phyloP scores from a whole-genome alignment of 257 asterid species.

The Vinca minor region DNA sequence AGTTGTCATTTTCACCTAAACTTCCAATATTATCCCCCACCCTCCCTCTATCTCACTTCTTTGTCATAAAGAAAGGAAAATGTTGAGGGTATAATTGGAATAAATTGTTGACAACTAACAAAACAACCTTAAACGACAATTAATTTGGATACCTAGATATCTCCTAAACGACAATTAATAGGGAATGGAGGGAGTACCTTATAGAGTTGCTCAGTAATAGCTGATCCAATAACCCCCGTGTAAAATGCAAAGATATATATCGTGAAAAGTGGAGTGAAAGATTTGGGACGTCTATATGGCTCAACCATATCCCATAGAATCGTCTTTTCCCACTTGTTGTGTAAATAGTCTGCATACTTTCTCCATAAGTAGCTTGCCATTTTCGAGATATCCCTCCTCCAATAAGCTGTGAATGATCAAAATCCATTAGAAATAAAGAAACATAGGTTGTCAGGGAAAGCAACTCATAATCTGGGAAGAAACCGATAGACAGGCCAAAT shows the following conservation, averaged over 20 bases:
- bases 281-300: slow-evolving; percentile 70
- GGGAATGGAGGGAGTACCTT: slow-evolving; percentile 59
- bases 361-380: slow-evolving; percentile 77
- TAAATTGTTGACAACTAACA: too few relatives aligned
- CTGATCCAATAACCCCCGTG: slow-evolving; percentile 81
- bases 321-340: slow-evolving; percentile 68
- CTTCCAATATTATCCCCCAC: too few relatives aligned
- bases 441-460: neutral
- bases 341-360: slow-evolving; percentile 73
- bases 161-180: too few relatives aligned
- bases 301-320: slow-evolving; percentile 91
- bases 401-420: slow-evolving; percentile 14
- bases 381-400: slow-evolving; percentile 11
- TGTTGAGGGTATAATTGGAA: too few relatives aligned
- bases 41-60: too few relatives aligned
- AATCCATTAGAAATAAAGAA: neutral
- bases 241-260: slow-evolving; percentile 68
- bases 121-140: too few relatives aligned
- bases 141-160: too few relatives aligned
- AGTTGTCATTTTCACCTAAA: too few relatives aligned
- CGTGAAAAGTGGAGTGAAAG: slow-evolving; percentile 71
- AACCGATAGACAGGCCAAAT: neutral
- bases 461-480: neutral
- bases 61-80: too few relatives aligned
- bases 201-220: slow-evolving; percentile 70